These are phyloP conservation scores for Penicillium flavigenum DNA, from an alignment of 495 filamentous ascomycete genomes.

Conservation along the genomic window DNA sequence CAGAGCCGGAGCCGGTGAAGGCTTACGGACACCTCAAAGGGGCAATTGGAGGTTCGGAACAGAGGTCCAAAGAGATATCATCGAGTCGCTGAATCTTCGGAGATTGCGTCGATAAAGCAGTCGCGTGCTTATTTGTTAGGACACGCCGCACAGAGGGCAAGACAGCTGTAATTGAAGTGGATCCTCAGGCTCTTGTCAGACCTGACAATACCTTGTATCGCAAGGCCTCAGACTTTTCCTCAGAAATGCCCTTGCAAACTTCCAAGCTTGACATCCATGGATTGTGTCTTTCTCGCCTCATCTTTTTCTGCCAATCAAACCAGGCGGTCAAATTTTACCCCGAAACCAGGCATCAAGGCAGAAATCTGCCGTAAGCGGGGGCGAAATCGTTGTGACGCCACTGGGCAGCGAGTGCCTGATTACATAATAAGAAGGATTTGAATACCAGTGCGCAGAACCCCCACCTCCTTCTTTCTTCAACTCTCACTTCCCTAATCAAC, in stretches of 20 bases:
- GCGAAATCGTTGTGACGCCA: conserved; percentile 14
- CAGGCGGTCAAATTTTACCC: conserved; percentile 23
- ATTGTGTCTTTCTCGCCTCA: neutral
- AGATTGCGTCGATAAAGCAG: neutral
- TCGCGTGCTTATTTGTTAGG: conserved; percentile 3
- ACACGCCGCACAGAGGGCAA: neutral
- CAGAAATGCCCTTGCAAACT: neutral
- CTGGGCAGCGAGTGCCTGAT: conserved; percentile 34
- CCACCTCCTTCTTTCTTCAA: conserved; percentile 20
- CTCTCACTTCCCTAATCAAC: conserved; percentile 11
- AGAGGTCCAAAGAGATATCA: neutral
- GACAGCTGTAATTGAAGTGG: neutral
- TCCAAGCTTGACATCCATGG: neutral
- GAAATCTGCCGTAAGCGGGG: conserved; percentile 1
- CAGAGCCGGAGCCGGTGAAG: neutral
- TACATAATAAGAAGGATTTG: conserved; percentile 32
- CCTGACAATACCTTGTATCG: neutral
- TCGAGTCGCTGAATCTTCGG: neutral
- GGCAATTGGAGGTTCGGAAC: neutral
- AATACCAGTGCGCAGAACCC: conserved; percentile 22
- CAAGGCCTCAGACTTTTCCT: neutral
- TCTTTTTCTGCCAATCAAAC: conserved; percentile 19
- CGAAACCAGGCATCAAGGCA: conserved; percentile 8
- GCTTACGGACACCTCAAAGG: neutral
- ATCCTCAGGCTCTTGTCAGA: neutral